phyloP scores from a whole-genome alignment of 345 rosid species.

The Turritis glabra region DNA sequence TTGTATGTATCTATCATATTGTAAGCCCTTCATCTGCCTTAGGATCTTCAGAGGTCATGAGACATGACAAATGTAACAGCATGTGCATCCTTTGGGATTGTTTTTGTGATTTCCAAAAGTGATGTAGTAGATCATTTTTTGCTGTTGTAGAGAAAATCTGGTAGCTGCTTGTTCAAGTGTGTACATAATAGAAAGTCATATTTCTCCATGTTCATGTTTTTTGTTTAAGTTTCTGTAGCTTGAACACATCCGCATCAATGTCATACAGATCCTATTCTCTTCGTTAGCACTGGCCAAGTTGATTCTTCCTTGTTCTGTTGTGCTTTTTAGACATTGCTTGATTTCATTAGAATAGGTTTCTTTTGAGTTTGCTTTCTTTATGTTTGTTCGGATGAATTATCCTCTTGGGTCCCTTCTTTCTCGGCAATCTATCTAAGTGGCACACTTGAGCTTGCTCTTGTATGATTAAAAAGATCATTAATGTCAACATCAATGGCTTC shows the following conservation, averaged over 20 bases:
- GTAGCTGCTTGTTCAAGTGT: slow-evolving; percentile 5
- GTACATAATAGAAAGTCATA: slow-evolving; percentile 29
- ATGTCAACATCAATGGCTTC: background rate
- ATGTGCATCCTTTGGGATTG: slow-evolving; percentile 37
- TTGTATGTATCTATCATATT: slow-evolving; percentile 30
- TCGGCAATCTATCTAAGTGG: background rate
- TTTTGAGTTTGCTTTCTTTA: background rate
- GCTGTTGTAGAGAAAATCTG: background rate
- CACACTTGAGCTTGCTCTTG: background rate
- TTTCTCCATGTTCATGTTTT: background rate
- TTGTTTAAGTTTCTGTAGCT: background rate
- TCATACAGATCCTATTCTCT: background rate
- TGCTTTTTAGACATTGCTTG: background rate
- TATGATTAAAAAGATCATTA: background rate
- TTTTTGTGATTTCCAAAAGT: slow-evolving; percentile 34
- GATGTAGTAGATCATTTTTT: slow-evolving; percentile 28
- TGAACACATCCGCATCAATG: slow-evolving; percentile 17
- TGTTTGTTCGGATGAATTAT: background rate
- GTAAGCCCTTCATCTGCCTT: slow-evolving; percentile 30
- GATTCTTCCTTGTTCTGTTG: background rate
- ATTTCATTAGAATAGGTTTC: slow-evolving; percentile 8
- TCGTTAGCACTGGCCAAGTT: slow-evolving; percentile 29
- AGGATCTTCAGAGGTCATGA: slow-evolving; percentile 30
- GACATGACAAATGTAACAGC: slow-evolving; percentile 28
- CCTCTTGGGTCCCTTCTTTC: background rate